Percentiles rank a stretch among this genome's conserved stretches.
Evolutionary conservation across 495 filamentous ascomycete genomes (phyloP).

Genomic region (Xylaria grammica): DNA sequence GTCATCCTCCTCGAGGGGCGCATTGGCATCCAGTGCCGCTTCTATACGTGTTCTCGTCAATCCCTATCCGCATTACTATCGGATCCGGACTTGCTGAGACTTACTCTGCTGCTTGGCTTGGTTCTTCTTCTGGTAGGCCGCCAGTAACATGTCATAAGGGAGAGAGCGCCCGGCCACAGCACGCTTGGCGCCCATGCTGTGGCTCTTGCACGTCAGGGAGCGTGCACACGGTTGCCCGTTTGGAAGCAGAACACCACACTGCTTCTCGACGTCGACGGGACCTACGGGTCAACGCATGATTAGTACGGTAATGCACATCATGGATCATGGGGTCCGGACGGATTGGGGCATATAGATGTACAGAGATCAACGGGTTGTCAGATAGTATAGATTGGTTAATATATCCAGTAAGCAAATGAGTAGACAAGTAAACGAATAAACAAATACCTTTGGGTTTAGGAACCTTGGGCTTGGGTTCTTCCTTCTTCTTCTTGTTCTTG

Average conservation of each 20-base stretch:
- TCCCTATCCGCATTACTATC: neutral
- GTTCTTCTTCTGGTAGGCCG: conserved; percentile 98
- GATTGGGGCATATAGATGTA: no score
- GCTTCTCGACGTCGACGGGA: conserved; percentile 95
- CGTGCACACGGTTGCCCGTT: conserved; percentile 86
- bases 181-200: conserved; percentile 95
- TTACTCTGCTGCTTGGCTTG: conserved; percentile 95
- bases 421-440: conserved; percentile 2
- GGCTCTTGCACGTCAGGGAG: conserved; percentile 94
- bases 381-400: no score
- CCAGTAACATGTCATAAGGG: conserved; percentile 92
- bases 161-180: conserved; percentile 86
- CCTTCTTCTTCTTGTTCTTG: conserved; percentile 92
- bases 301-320: conserved; percentile 4
- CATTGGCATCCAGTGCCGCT: conserved; percentile 91
- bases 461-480: conserved; percentile 88
- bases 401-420: no score
- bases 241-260: conserved; percentile 89
- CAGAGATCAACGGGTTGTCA: no score
- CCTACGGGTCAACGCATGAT: conserved; percentile 40
- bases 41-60: conserved; percentile 53
- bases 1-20: conserved; percentile 86
- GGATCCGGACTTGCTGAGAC: conserved; percentile 29
- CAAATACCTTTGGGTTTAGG: conserved; percentile 81
- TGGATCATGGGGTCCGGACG: neutral